phyloP scores from a whole-genome alignment of 164 flowering plant genomes.

The Vitis labrusca region DNA sequence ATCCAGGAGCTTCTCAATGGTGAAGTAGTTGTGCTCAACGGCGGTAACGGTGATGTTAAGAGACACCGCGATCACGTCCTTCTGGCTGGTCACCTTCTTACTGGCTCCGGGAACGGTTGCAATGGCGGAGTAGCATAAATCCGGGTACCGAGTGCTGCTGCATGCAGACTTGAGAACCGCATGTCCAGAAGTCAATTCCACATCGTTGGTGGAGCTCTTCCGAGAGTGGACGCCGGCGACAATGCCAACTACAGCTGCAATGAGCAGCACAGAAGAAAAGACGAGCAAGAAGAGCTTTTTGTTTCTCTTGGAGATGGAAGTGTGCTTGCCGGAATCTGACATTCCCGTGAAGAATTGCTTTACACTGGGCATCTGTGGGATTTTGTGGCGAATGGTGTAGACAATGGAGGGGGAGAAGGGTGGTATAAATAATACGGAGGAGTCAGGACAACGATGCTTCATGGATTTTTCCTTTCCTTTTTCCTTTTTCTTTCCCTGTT shows the following conservation, averaged over 20 bases:
- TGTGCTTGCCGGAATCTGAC: conserved; percentile 24
- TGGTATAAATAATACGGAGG: not conserved
- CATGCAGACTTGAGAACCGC: conserved; percentile 60
- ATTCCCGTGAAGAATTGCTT: conserved; percentile 27
- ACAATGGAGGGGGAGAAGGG: not conserved
- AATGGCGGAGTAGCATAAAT: conserved; percentile 63
- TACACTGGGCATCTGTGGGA: conserved; percentile 10
- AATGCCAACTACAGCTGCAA: conserved; percentile 33
- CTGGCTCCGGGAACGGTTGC: conserved; percentile 28
- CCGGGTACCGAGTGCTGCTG: conserved; percentile 56
- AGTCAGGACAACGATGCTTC: too few relatives aligned
- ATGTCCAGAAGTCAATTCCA: conserved; percentile 30
- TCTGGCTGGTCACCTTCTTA: conserved; percentile 27
- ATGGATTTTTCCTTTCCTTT: too few relatives aligned
- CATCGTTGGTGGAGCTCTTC: conserved; percentile 4
- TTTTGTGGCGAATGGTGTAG: not conserved
- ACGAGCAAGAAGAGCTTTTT: conserved; percentile 36
- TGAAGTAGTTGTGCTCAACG: conserved; percentile 47
- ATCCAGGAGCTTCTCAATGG: conserved; percentile 34
- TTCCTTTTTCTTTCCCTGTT: too few relatives aligned
- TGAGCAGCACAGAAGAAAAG: conserved; percentile 38
- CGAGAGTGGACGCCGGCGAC: conserved; percentile 36
- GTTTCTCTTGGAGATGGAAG: conserved; percentile 23
- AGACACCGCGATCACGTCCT: conserved; percentile 62
- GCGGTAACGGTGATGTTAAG: conserved; percentile 49